Base-by-base conservation (phyloP, 176 grass and related monocot species). In the Oryza rufipogon region DNA sequence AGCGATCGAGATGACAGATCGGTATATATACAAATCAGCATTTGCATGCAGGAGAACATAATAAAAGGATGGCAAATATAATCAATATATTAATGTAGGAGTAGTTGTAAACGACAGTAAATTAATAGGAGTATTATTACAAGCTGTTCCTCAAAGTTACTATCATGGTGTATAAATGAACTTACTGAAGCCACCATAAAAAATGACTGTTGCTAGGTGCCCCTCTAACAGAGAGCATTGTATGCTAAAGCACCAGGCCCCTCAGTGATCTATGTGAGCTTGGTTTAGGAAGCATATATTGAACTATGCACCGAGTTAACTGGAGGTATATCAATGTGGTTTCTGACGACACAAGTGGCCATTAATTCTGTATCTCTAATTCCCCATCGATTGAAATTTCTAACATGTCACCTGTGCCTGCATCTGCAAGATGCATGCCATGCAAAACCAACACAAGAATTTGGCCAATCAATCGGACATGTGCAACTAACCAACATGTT, bases 161-260 rank as follows among this genome's bases (percentile, higher is more conserved):
- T 32, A 84, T 56, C 73, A 77, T 45, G 25, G 20, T 56, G 20
- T 56, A 65, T 36, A 14, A 64, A 81, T 85, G 48, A 80, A 66
- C 9, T 20, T 60, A 70, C 56, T 85, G 48, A 84, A 66, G 20
- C 28, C 68, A 70, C 66, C 66, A 78, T 34, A 34, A 86, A 78
- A 89, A 47, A 85, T 44, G 56, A 81, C 22, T 77, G 78, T 81
- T 85, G 71, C 78, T 22, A 34, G 66, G 56, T 77, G 15, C 64
- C 77, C 67, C 56, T 66, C 48, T 58, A 74, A 68, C 68, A 81
- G 78, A 81, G 78, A 81, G 77, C 66, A 22, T 39, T 68, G 77
- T 72, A 80, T 75, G 71, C 64, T 68, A 44, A 74, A 74, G 25
- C 23, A 13, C 25, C 26, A 3, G 38, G 38, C 38, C 77, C 22